phyloP scores from a whole-genome alignment of 306 rosid genomes.

The Canavalia gladiata region DNA sequence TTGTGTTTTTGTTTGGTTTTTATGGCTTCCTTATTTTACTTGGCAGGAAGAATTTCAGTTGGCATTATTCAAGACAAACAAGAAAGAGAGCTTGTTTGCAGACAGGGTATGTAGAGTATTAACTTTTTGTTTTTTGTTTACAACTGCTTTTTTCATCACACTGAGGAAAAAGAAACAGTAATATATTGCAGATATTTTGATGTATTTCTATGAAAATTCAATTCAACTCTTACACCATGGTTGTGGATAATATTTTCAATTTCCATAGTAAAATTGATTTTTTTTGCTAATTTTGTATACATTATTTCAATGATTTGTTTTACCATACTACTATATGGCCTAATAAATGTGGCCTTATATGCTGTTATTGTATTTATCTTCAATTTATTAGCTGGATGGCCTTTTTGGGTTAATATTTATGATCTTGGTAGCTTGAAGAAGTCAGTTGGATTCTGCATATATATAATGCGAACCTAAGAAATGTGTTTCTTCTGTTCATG shows the following conservation, averaged over 20 bases:
- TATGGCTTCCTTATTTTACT: slow-evolving; percentile 33
- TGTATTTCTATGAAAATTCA: neutral
- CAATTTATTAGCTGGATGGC: slow-evolving; percentile 24
- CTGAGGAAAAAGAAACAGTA: neutral
- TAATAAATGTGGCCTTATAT: neutral
- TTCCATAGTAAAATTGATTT: neutral
- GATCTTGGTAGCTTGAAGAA: slow-evolving; percentile 28
- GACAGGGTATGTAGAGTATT: slow-evolving; percentile 69
- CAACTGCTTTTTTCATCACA: slow-evolving; percentile 11
- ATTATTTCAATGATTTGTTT: slow-evolving; percentile 10
- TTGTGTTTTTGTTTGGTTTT: slow-evolving; percentile 9
- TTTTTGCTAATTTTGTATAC: slow-evolving; percentile 4
- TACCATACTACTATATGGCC: neutral
- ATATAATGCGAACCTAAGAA: slow-evolving; percentile 27
- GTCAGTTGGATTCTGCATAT: slow-evolving; percentile 17
- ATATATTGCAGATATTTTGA: neutral
- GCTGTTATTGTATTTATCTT: neutral
- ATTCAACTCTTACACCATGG: neutral
- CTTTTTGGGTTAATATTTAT: slow-evolving; percentile 3
- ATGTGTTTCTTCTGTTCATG: slow-evolving; percentile 23
- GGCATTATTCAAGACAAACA: slow-evolving; percentile 91
- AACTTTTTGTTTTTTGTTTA: slow-evolving; percentile 1
- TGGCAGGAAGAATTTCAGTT: slow-evolving; percentile 91
- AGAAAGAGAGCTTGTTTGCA: slow-evolving; percentile 93
- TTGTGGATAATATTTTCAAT: slow-evolving; percentile 9